A percentile compares a stretch with the other conserved stretches of the same genome.
Conservation (phyloP, 208 protist genomes). For the Acanthamoeba triangularis region DNA sequence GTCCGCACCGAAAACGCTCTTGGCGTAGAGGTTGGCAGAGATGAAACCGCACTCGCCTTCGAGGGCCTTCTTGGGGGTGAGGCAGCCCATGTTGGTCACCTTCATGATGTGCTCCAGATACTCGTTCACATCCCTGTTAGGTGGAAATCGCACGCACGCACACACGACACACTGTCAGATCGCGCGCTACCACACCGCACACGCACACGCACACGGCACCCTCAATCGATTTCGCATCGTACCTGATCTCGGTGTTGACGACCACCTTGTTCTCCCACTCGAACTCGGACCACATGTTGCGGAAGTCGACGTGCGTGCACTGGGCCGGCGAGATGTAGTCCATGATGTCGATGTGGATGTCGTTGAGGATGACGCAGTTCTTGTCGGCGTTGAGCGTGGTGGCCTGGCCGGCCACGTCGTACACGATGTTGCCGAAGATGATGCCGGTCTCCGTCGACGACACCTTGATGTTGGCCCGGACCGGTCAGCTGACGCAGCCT, state of each 20-base stretch:
- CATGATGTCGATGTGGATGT: conserved; percentile 99
- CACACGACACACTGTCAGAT: background rate
- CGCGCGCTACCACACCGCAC: background rate
- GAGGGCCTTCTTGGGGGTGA: conserved; percentile 90
- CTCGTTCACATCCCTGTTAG: conserved; percentile 88
- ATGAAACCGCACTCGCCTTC: conserved; percentile 96
- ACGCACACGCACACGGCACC: no score
- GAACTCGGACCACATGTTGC: conserved; percentile 98
- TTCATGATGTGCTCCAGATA: conserved; percentile 95
- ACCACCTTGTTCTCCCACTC: conserved; percentile 99
- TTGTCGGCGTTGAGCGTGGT: conserved; percentile 85
- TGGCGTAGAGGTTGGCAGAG: conserved; percentile 98
- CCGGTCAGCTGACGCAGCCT: conserved; percentile 97
- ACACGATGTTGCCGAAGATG: conserved; percentile 98
- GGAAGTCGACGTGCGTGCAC: conserved; percentile 95
- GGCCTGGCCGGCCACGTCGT: conserved; percentile 93
- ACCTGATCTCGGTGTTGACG: conserved; percentile 93
- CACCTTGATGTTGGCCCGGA: conserved; percentile 98
- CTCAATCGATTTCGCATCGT: no score
- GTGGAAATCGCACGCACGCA: background rate
- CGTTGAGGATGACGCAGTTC: conserved; percentile 96
- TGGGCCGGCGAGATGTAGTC: conserved; percentile 97
- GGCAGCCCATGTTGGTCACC: conserved; percentile 97
- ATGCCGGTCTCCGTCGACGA: conserved; percentile 97
- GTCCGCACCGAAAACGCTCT: conserved; percentile 95